These are phyloP conservation scores for Dothiorella sarmentorum DNA, from an alignment of 2,329 filamentous ascomycete genomes.

Conservation along the genomic window DNA sequence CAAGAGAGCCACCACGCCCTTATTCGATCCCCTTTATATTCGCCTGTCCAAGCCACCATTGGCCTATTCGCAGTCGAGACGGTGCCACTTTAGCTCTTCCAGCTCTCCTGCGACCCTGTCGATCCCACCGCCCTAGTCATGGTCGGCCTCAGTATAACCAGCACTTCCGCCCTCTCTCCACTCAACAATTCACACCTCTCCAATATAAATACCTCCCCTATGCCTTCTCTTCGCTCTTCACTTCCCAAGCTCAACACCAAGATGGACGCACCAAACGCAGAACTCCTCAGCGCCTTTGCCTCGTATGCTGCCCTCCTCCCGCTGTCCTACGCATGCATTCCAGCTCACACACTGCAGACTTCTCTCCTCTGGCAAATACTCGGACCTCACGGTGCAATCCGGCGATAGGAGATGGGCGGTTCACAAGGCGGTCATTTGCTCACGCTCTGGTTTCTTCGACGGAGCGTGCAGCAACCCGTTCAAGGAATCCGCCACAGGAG, in stretches of 20 bases:
- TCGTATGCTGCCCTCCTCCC: conserved; percentile 39
- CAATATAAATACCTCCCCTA: background rate
- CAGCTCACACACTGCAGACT: conserved; percentile 26
- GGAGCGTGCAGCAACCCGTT: conserved; percentile 40
- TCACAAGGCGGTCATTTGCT: conserved; percentile 48
- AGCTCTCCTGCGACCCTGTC: conserved; percentile 17
- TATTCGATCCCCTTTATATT: conserved; percentile 3
- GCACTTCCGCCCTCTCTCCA: background rate
- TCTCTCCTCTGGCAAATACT: conserved; percentile 41
- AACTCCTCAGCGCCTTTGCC: conserved; percentile 46
- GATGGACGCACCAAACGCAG: conserved; percentile 41
- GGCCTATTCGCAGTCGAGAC: background rate
- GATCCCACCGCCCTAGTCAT: conserved; percentile 15
- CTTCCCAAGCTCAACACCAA: conserved; percentile 11
- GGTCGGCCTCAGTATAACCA: conserved; percentile 9
- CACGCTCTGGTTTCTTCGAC: conserved; percentile 46
- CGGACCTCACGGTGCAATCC: conserved; percentile 48
- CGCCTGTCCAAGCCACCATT: conserved; percentile 12
- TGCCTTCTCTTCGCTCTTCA: background rate
- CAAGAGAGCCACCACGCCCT: conserved; percentile 14
- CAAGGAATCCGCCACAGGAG: conserved; percentile 34
- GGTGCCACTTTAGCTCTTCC: conserved; percentile 5
- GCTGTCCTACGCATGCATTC: conserved; percentile 27
- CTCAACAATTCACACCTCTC: background rate
- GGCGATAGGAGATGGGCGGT: conserved; percentile 45